Base-by-base conservation (phyloP, 2,329 filamentous ascomycete genomes). In the Colletotrichum magnum region DNA sequence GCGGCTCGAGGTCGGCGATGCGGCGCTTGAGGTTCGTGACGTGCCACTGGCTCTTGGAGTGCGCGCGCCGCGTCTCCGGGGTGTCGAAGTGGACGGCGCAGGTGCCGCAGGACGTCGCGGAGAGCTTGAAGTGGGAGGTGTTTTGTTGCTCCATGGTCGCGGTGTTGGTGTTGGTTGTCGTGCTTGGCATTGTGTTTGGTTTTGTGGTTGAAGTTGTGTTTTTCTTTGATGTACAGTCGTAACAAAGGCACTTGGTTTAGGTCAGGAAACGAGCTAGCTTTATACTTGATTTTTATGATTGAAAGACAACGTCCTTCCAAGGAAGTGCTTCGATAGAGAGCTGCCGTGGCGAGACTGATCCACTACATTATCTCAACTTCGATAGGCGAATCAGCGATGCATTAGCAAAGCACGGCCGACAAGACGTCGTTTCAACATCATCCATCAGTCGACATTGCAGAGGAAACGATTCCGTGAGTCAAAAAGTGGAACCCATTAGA, bases 21-120 rank as follows among this genome's bases (percentile, higher is more conserved):
- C 68, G 68, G 15, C 68, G 64, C 41, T 68, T 70, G 53, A 70
- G 64, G 15, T 70, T 70, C 21, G 64, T 50, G 24, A 63, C 64
- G 36, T 70, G 68, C 68, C 68, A 70, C 12, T 53, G 68, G 53
- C 64, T 63, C 13, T 68, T 70, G 9, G 64, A 68, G 36, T 70
- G 68, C 5, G 58, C 58, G 12, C 68, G 68, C n/a, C 68, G 52
- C 10, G 58, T 63, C 1, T 70, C 64, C 2, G 58, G 16, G 4
- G 10, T 70, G 57, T 70, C 52, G 41, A 70, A 70, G 15, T 58
- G 54, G 28, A 70, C 64, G 28, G 36, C 32, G 52, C 68, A 70
- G 24, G 68, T 63, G 52, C 64, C 64, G 43, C 68, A 70, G 10
- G 59, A 68, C 0, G 63, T 68, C 2, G 64, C 45, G 1, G 68